Conservation (phyloP, 495 filamentous ascomycete species). For the Neurospora tetrasperma region DNA sequence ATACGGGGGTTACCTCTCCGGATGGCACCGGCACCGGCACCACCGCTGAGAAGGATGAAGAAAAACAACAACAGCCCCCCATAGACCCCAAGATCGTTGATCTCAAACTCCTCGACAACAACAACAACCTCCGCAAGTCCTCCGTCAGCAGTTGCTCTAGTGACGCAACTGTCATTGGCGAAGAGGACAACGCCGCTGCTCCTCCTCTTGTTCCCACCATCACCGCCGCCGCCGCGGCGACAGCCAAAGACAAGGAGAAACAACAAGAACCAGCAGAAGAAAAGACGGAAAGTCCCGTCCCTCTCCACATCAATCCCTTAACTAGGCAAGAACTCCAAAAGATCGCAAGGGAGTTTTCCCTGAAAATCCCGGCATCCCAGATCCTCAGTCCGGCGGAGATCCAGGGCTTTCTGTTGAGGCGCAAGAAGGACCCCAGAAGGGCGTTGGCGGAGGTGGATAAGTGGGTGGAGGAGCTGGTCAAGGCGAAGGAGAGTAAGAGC, state of each 20-base stretch:
- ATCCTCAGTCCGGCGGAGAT: slow-evolving; percentile 59
- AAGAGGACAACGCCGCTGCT: background rate
- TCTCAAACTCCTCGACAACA: background rate
- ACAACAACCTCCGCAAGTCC: background rate
- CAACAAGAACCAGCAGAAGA: background rate
- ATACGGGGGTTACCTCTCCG: background rate
- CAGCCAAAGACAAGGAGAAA: background rate
- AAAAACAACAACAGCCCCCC: background rate
- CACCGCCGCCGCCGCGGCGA: background rate
- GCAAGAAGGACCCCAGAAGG: slow-evolving; percentile 49
- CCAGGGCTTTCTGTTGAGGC: slow-evolving; percentile 56
- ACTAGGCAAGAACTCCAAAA: slow-evolving; percentile 21
- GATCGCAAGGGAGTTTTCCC: slow-evolving; percentile 36
- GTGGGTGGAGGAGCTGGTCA: slow-evolving; percentile 44
- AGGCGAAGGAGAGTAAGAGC: slow-evolving; percentile 32
- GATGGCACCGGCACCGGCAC: background rate
- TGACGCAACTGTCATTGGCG: slow-evolving; percentile 8
- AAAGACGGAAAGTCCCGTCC: background rate
- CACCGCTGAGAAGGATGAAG: background rate
- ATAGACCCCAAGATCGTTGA: background rate
- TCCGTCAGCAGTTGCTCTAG: slow-evolving; percentile 1
- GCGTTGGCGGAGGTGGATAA: slow-evolving; percentile 44
- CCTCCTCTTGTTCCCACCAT: background rate
- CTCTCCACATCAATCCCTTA: background rate
- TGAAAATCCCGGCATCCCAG: slow-evolving; percentile 34